Evolutionary conservation across 148 eudicot species (phyloP).

Genomic region (Selenicereus undatus): DNA sequence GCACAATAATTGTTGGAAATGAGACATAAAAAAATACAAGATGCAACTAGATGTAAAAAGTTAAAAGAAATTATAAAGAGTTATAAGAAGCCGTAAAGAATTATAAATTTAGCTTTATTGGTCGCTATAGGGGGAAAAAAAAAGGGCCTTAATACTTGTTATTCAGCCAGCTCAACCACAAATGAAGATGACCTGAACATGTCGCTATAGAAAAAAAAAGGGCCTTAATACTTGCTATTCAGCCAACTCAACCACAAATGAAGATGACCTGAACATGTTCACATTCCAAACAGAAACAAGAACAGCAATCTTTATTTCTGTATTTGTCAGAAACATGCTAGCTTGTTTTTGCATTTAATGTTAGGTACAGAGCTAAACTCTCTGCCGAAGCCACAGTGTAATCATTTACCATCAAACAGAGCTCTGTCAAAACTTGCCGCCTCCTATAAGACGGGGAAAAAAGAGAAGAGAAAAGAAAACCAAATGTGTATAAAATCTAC

Average conservation of each 20-base stretch:
- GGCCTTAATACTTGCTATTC: too few relatives aligned
- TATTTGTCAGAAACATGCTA: background rate
- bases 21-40: too few relatives aligned
- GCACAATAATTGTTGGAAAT: too few relatives aligned
- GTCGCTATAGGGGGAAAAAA: too few relatives aligned
- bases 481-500: background rate
- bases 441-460: background rate
- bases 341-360: background rate
- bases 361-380: background rate
- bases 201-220: too few relatives aligned
- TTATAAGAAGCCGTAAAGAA: too few relatives aligned
- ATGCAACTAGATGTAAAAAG: too few relatives aligned
- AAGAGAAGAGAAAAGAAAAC: background rate
- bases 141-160: too few relatives aligned
- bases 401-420: background rate
- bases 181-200: background rate
- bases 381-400: background rate
- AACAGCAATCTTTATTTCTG: background rate
- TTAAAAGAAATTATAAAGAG: too few relatives aligned
- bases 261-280: background rate
- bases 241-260: background rate
- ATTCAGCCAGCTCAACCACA: too few relatives aligned
- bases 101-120: too few relatives aligned
- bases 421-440: slow-evolving; percentile 2
- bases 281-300: background rate